Evolutionary conservation across 139 green algal species (phyloP), one percentile per base, ranked within the genome.

Genomic region (Asterochloris erici): DNA sequence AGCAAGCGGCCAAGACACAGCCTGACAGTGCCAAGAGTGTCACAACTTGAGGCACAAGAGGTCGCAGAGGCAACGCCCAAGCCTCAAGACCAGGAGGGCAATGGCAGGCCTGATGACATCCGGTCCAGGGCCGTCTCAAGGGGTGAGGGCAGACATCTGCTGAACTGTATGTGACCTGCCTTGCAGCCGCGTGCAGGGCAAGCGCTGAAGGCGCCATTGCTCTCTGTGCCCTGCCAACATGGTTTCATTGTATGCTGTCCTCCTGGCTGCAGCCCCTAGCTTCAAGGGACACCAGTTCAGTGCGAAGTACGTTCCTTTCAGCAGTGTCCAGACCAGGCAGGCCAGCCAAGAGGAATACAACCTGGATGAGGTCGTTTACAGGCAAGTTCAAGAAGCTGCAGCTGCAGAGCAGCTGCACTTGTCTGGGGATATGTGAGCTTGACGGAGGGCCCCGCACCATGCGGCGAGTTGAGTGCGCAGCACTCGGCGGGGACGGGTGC

Each of bases 301-400:
- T 81, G 95, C 97, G 27, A 91, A 94, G 15, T 99, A 97, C 82
- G 93, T 98, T 27, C 97, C 97, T 12, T 98, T 99, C 88, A 84
- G 88, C 26, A 77, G 92, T 74, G 90, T 96, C 38, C 82, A 89
- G 79, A 63, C 70, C 4, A 71, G 79, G 54, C 75, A 75, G 12
- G 84, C 62, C 63, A 73, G n/a, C 23, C 23, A 68, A 60, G 97
- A 99, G 87, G 81, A 90, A 68, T 99, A 99, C 88, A 94, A 89
- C 4, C 84, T 99, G 47, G 97, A 99, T 84, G 90, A 98, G 66
- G 94, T 99, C 15, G 89, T 98, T 28, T 99, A 99, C 86, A 86
- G 94, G 63, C 38, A 54, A 54, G 38, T 54, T 6, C 28, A 29
- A 54, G 38, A 54, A 54, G 38, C 2, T 54, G 38, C 38, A 10